Evolutionary conservation across 306 rosid species (phyloP).

Genomic region (Cicer arietinum): DNA sequence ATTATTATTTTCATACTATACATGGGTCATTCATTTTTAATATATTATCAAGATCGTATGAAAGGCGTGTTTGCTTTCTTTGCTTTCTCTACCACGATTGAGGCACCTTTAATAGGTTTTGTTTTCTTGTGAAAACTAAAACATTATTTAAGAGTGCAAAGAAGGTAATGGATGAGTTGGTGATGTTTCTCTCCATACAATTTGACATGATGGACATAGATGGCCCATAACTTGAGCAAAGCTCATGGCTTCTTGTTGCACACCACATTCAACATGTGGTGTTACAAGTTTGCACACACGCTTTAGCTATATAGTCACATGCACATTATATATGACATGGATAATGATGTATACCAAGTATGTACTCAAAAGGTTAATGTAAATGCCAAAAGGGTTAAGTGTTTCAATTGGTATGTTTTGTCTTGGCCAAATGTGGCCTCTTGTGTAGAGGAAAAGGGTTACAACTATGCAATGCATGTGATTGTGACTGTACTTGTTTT

Average conservation of each 20-base stretch:
- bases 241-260: constrained; percentile 49
- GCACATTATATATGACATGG: constrained; percentile 45
- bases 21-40: background rate
- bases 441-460: constrained; percentile 6
- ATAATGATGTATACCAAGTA: constrained; percentile 14
- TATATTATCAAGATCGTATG: constrained; percentile 24
- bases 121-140: constrained; percentile 36
- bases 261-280: constrained; percentile 47
- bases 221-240: constrained; percentile 47
- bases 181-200: constrained; percentile 44
- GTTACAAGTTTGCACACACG: constrained; percentile 43
- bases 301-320: constrained; percentile 36
- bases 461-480: constrained; percentile 3
- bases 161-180: constrained; percentile 46
- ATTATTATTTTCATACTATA: background rate
- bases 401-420: background rate
- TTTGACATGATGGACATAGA: constrained; percentile 42
- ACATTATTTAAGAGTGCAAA: constrained; percentile 8
- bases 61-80: constrained; percentile 31
- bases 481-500: constrained; percentile 7
- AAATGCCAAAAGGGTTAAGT: background rate
- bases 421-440: constrained; percentile 27
- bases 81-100: background rate
- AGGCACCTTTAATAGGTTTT: constrained; percentile 23
- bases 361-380: background rate